These are phyloP conservation scores for Pleurotus pulmonarius DNA, from an alignment of 768 basidiomycete species.

Conservation along the genomic window DNA sequence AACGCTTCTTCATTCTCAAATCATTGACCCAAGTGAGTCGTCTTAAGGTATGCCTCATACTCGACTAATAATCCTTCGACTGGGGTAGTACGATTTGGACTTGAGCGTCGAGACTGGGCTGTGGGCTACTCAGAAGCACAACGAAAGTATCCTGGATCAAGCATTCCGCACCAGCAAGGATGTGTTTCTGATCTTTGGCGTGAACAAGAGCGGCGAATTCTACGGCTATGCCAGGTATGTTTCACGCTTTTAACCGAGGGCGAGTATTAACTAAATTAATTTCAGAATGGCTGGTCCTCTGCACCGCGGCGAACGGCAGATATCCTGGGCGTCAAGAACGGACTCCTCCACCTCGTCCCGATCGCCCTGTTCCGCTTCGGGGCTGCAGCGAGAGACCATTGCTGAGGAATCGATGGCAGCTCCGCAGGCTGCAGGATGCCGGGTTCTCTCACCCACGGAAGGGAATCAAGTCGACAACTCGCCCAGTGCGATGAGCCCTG, in stretches of 20 bases:
- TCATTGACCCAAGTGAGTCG: too few relatives aligned
- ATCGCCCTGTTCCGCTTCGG: slow-evolving; percentile 20
- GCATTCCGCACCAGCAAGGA: slow-evolving; percentile 72
- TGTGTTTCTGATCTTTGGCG: slow-evolving; percentile 87
- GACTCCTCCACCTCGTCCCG: slow-evolving; percentile 29
- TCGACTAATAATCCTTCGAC: too few relatives aligned
- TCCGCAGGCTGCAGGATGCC: neutral
- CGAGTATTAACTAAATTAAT: too few relatives aligned
- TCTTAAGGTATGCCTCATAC: too few relatives aligned
- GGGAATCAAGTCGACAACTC: slow-evolving; percentile 26
- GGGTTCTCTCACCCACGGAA: slow-evolving; percentile 1
- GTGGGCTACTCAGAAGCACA: slow-evolving; percentile 94
- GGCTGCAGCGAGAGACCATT: slow-evolving; percentile 10
- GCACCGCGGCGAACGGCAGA: slow-evolving; percentile 39
- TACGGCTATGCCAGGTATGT: slow-evolving; percentile 91
- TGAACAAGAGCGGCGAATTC: slow-evolving; percentile 92
- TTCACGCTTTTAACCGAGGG: too few relatives aligned
- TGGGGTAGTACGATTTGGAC: slow-evolving; percentile 66
- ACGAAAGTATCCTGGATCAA: slow-evolving; percentile 87
- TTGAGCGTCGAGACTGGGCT: slow-evolving; percentile 72
- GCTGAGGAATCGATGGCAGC: slow-evolving; percentile 14
- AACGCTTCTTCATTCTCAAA: slow-evolving; percentile 91
- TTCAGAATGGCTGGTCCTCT: slow-evolving; percentile 71
- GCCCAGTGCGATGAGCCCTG: slow-evolving; percentile 17
- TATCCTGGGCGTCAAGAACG: slow-evolving; percentile 55